phyloP scores from a whole-genome alignment of 331 rosid species.

The Cucumis variabilis region DNA sequence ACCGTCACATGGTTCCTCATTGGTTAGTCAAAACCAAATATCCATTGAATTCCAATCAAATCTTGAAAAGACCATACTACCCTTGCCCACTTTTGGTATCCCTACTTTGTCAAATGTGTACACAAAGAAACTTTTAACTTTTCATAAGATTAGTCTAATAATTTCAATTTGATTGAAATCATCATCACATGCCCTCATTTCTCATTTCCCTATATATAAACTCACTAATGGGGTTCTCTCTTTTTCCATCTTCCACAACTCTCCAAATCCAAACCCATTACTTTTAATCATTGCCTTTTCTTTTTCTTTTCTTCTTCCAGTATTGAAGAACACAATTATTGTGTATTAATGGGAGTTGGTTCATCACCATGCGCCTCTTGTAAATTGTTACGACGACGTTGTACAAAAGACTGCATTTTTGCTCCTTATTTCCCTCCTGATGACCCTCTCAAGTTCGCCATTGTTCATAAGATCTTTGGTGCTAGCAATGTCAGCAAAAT shows the following conservation, averaged over 20 bases:
- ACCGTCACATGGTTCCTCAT: too few relatives aligned
- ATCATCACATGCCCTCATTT: not conserved
- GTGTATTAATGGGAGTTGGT: not conserved
- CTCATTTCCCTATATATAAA: not conserved
- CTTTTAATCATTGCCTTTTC: not conserved
- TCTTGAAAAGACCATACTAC: too few relatives aligned
- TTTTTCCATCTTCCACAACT: not conserved
- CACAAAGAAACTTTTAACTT: not conserved
- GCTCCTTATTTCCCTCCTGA: slow-evolving; percentile 15
- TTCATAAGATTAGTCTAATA: not conserved
- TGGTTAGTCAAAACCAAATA: too few relatives aligned
- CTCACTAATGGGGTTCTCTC: too few relatives aligned
- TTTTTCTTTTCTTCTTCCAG: too few relatives aligned
- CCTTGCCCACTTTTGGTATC: not conserved
- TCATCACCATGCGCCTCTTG: slow-evolving; percentile 7
- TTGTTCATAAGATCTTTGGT: slow-evolving; percentile 24
- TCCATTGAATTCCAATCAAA: too few relatives aligned
- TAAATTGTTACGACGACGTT: not conserved
- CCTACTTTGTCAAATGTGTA: not conserved
- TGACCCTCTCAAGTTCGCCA: slow-evolving; percentile 9
- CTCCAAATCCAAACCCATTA: not conserved
- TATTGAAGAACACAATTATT: not conserved
- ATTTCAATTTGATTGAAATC: too few relatives aligned
- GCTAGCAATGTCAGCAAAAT: slow-evolving; percentile 23
- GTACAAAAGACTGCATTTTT: not conserved